These are phyloP conservation scores for Malus hybrid DNA, from an alignment of 331 rosid species.

Conservation along the genomic window DNA sequence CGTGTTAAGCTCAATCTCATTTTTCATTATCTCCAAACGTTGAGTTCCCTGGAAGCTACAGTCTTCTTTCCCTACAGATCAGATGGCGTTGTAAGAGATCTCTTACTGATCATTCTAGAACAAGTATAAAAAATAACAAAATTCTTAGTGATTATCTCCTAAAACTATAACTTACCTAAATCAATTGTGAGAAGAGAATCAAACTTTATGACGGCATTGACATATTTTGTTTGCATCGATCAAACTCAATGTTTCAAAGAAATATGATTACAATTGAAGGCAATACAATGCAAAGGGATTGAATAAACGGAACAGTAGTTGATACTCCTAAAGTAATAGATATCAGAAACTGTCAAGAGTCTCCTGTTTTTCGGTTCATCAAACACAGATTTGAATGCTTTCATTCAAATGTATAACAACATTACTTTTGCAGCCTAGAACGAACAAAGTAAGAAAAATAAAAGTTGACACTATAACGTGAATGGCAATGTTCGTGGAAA, in stretches of 20 bases:
- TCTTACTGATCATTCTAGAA: no score
- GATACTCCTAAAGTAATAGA: background rate
- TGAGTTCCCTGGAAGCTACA: constrained; percentile 73
- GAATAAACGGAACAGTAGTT: background rate
- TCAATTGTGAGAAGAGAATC: background rate
- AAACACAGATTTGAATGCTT: background rate
- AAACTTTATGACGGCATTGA: no score
- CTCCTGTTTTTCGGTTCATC: background rate
- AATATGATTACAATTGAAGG: background rate
- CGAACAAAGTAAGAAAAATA: background rate
- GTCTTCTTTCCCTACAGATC: constrained; percentile 28
- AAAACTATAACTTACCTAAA: background rate
- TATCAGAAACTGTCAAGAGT: background rate
- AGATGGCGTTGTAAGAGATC: background rate
- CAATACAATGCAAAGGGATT: no score
- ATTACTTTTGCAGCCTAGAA: background rate
- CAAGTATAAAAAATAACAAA: background rate
- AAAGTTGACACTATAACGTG: background rate
- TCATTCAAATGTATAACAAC: background rate
- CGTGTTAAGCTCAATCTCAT: constrained; percentile 37
- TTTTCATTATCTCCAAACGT: constrained; percentile 50
- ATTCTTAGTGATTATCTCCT: background rate
- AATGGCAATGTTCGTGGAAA: background rate
- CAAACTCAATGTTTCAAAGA: background rate
- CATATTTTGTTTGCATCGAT: no score